A percentile compares a stretch with the other conserved stretches of the same genome.
Conservation (phyloP, 257 asterid genomes). For the Cruciata laevipes region DNA sequence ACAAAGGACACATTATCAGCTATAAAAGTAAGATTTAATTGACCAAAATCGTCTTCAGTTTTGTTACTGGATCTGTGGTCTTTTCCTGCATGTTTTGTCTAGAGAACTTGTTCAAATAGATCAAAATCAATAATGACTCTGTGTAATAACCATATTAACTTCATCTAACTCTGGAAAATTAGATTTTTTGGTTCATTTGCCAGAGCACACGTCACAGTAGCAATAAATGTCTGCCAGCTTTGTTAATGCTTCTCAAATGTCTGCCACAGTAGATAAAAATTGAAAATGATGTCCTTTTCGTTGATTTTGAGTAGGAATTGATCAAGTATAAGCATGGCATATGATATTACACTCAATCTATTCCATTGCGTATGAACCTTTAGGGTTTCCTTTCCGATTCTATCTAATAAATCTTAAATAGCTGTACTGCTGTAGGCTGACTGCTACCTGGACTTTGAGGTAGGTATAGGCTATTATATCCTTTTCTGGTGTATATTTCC, state of each 20-base stretch:
- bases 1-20: conserved; percentile 59
- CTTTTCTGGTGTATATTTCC: no score
- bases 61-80: not conserved
- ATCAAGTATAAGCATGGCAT: no score
- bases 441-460: no score
- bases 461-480: no score
- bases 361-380: no score
- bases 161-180: not conserved
- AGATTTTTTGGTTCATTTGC: not conserved
- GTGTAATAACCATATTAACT: no score
- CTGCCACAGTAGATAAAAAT: not conserved
- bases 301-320: not conserved
- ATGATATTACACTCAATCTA: no score
- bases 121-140: not conserved
- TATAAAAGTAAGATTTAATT: conserved; percentile 43
- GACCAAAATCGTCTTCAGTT: conserved; percentile 2
- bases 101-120: not conserved
- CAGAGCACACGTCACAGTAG: not conserved
- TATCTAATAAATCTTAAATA: no score
- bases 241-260: not conserved
- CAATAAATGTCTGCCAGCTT: not conserved
- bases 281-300: not conserved
- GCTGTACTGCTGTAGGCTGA: no score
- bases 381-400: no score
- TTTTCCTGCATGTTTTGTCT: not conserved